Percentiles rank a stretch among this genome's conserved stretches.
Conservation (phyloP, 2,329 filamentous ascomycete species). For the Alternaria dauci region DNA sequence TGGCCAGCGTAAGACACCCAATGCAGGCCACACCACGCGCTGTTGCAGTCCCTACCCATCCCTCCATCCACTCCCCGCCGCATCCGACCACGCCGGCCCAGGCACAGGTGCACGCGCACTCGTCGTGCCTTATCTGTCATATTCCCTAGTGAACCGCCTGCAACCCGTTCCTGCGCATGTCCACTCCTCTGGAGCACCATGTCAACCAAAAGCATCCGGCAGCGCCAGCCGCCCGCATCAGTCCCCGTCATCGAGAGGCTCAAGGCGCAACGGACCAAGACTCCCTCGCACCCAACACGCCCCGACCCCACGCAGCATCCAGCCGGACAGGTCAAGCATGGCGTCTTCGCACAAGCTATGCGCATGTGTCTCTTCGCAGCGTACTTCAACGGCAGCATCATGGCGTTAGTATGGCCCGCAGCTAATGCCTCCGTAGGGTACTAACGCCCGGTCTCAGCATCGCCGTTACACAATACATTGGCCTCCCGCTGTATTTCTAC, state of each 20-base stretch:
- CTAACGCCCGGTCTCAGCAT: conserved; percentile 51
- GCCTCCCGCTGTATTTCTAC: conserved; percentile 75
- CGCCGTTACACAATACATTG: conserved; percentile 74
- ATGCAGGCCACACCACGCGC: conserved; percentile 17
- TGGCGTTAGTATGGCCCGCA: conserved; percentile 45
- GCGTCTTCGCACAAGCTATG: conserved; percentile 52
- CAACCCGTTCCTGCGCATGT: conserved; percentile 4
- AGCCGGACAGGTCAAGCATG: conserved; percentile 54
- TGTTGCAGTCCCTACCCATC: conserved; percentile 2
- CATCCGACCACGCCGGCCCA: conserved; percentile 6
- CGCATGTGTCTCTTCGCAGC: conserved; percentile 55
- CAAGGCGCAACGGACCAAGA: conserved; percentile 22
- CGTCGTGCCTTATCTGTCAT: conserved; percentile 10
- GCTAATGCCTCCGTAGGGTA: conserved; percentile 25
- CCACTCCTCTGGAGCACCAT: conserved; percentile 28
- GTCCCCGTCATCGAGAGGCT: conserved; percentile 27
- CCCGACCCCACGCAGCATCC: conserved; percentile 36
- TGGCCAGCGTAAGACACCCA: background rate
- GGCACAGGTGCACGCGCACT: conserved; percentile 17
- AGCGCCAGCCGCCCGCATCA: conserved; percentile 43
- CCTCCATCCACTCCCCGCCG: conserved; percentile 2
- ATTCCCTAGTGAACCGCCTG: conserved; percentile 5
- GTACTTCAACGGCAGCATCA: conserved; percentile 56
- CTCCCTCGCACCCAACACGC: conserved; percentile 7
- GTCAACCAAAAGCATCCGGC: conserved; percentile 41